These are phyloP conservation scores for Firmiana major DNA, from an alignment of 345 rosid genomes.

Conservation along the genomic window DNA sequence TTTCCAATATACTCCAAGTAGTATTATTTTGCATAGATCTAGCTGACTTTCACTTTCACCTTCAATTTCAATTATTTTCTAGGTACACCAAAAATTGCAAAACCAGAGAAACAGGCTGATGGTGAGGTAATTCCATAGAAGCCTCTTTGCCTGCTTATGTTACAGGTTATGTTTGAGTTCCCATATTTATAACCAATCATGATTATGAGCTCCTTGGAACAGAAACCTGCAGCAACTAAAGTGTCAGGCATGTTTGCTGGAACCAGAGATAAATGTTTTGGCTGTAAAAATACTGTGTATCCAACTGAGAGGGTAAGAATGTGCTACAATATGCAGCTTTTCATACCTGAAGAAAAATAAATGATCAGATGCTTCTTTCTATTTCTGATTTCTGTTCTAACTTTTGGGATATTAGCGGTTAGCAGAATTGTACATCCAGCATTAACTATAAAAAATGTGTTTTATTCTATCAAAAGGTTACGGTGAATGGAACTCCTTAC, in stretches of 20 bases:
- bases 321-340: not conserved
- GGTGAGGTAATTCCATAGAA: conserved; percentile 56
- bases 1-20: not conserved
- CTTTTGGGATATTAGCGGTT: not conserved
- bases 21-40: not conserved
- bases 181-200: not conserved
- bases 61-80: conserved; percentile 14
- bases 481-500: conserved; percentile 91
- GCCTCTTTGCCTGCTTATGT: not conserved
- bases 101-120: conserved; percentile 69
- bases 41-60: conserved; percentile 14
- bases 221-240: conserved; percentile 76
- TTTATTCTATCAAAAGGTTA: conserved; percentile 46
- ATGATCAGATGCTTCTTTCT: not conserved
- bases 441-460: not conserved
- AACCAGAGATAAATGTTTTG: conserved; percentile 85
- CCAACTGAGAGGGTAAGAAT: conserved; percentile 84
- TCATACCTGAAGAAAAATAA: not conserved
- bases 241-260: conserved; percentile 90
- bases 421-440: not conserved
- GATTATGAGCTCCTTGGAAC: conserved; percentile 20
- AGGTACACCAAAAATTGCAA: conserved; percentile 91
- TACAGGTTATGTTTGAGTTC: not conserved
- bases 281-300: conserved; percentile 79
- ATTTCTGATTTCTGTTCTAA: not conserved